These are phyloP conservation scores for Mortierella sp. DNA, from an alignment of 371 early-diverging fungal genomes.

Conservation along the genomic window DNA sequence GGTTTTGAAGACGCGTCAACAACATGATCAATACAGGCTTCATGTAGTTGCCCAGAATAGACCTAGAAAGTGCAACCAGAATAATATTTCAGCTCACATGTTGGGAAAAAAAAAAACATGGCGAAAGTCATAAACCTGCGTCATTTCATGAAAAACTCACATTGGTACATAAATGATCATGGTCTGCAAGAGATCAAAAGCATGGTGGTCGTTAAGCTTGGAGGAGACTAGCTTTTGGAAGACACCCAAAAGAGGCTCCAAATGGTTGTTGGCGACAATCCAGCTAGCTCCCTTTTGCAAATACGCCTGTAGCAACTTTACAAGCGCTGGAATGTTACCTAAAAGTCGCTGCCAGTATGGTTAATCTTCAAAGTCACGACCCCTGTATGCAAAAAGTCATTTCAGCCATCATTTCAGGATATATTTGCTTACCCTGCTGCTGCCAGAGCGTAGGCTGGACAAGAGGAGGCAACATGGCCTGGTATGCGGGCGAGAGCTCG, in stretches of 20 bases:
- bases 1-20: conserved; percentile 79
- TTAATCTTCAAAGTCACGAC: neutral
- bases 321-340: conserved; percentile 95
- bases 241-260: conserved; percentile 92
- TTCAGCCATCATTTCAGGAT: neutral
- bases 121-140: neutral
- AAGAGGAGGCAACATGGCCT: conserved; percentile 79
- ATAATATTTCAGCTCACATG: neutral
- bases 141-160: conserved; percentile 61
- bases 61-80: conserved; percentile 10
- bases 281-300: conserved; percentile 76
- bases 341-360: neutral
- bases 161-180: conserved; percentile 78
- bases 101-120: neutral
- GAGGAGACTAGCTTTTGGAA: conserved; percentile 94
- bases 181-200: conserved; percentile 82
- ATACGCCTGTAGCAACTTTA: conserved; percentile 88
- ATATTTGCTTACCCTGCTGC: conserved; percentile 66
- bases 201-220: conserved; percentile 87
- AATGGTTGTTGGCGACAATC: conserved; percentile 70
- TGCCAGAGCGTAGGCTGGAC: conserved; percentile 93
- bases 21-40: conserved; percentile 83
- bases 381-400: neutral
- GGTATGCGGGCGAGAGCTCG: conserved; percentile 80
- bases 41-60: conserved; percentile 67